These are phyloP conservation scores for Lophiostoma macrostomum DNA, from an alignment of 495 filamentous ascomycete genomes.

Conservation along the genomic window DNA sequence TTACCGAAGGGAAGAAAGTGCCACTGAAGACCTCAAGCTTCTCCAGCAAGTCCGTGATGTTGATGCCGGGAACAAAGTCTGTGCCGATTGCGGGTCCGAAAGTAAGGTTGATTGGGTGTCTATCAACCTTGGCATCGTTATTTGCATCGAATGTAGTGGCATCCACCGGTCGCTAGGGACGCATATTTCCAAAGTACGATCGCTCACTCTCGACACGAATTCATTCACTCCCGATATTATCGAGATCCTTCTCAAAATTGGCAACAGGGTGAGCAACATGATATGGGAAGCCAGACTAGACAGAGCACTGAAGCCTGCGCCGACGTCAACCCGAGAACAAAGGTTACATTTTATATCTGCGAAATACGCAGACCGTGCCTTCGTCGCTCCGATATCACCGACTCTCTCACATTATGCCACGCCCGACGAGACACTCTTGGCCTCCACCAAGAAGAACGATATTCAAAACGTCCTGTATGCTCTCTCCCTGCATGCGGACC, in stretches of 20 bases:
- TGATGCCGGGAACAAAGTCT: constrained; percentile 91
- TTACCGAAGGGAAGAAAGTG: constrained; percentile 60
- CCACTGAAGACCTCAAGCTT: constrained; percentile 78
- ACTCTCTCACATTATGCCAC: constrained; percentile 73
- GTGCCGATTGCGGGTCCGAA: constrained; percentile 89
- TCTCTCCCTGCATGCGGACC: constrained; percentile 80
- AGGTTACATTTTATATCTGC: constrained; percentile 87
- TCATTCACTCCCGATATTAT: constrained; percentile 96
- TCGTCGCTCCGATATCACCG: constrained; percentile 72
- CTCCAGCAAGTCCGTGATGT: constrained; percentile 83
- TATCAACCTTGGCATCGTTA: constrained; percentile 91
- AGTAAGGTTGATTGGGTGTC: constrained; percentile 97
- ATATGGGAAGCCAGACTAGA: constrained; percentile 90
- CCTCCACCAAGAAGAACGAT: constrained; percentile 90
- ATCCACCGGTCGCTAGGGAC: constrained; percentile 96
- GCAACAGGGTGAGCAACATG: constrained; percentile 94
- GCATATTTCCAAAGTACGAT: constrained; percentile 95
- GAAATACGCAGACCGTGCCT: constrained; percentile 86
- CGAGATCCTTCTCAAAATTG: constrained; percentile 87
- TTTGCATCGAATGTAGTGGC: constrained; percentile 98
- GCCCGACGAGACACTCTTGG: constrained; percentile 86
- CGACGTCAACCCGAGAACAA: constrained; percentile 80
- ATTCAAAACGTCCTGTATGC: constrained; percentile 89
- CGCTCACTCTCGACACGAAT: constrained; percentile 88
- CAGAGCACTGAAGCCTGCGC: constrained; percentile 61